Evolutionary conservation across 179 eudicot species (phyloP).

Genomic region (Monotropa hypopitys): DNA sequence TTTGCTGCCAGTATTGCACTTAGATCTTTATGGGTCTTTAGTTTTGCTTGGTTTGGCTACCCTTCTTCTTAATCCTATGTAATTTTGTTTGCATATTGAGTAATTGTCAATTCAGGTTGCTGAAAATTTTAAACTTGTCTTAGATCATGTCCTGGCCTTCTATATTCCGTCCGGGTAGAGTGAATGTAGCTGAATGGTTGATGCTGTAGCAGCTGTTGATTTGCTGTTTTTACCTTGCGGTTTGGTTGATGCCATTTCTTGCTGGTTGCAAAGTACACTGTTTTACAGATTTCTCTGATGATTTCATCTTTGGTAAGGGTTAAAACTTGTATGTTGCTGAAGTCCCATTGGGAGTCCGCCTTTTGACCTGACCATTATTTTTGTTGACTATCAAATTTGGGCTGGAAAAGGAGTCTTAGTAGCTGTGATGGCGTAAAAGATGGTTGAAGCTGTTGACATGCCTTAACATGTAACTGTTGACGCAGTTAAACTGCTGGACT

Average conservation of each 20-base stretch:
- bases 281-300: conserved; percentile 10
- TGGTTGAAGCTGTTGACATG: conserved; percentile 7
- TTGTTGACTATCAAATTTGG: conserved; percentile 9
- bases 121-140: conserved; percentile 10
- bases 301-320: conserved; percentile 24
- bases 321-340: conserved; percentile 7
- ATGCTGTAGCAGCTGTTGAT: conserved; percentile 22
- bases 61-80: not conserved
- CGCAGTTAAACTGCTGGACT: conserved; percentile 6
- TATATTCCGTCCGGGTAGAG: conserved; percentile 16
- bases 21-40: not conserved
- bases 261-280: conserved; percentile 18
- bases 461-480: conserved; percentile 7
- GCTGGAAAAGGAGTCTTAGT: conserved; percentile 7
- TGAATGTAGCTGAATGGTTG: conserved; percentile 24
- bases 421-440: conserved; percentile 14
- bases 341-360: conserved; percentile 10
- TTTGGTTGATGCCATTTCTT: conserved; percentile 13
- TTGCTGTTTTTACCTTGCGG: conserved; percentile 21
- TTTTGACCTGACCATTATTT: conserved; percentile 3
- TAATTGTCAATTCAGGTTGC: not conserved
- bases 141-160: conserved; percentile 20
- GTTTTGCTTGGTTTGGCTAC: conserved; percentile 2
- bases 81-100: not conserved
- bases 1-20: conserved; percentile 10